Conservation (phyloP, 176 grass and related monocot genomes). For the Poa pratensis region DNA sequence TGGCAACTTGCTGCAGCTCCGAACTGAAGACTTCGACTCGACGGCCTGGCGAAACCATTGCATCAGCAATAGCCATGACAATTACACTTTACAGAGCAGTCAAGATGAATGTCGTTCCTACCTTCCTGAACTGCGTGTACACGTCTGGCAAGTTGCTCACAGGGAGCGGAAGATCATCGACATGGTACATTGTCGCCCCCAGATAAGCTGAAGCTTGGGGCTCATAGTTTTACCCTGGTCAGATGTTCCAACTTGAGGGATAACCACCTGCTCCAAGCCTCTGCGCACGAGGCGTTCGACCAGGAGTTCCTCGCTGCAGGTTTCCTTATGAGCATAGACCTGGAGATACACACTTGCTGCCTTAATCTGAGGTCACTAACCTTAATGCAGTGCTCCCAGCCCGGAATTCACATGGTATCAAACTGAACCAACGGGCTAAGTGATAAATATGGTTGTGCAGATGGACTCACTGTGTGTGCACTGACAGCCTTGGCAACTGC, state of each 20-base stretch:
- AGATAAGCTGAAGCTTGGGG: slow-evolving; percentile 77
- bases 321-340: slow-evolving; percentile 90
- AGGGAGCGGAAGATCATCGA: slow-evolving; percentile 78
- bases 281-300: slow-evolving; percentile 61
- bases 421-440: not conserved
- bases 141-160: slow-evolving; percentile 71
- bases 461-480: slow-evolving; percentile 69
- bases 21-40: slow-evolving; percentile 72
- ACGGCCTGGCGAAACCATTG: slow-evolving; percentile 55
- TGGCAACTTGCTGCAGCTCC: slow-evolving; percentile 72
- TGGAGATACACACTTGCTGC: slow-evolving; percentile 25
- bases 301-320: slow-evolving; percentile 77
- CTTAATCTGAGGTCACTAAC: not conserved
- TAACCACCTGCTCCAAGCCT: slow-evolving; percentile 54
- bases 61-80: not conserved
- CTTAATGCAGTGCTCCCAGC: not conserved
- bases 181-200: slow-evolving; percentile 91
- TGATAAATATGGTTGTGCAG: slow-evolving; percentile 1
- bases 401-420: not conserved
- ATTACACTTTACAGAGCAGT: not conserved
- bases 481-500: slow-evolving; percentile 65
- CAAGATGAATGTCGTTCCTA: slow-evolving; percentile 19
- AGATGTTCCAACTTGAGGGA: slow-evolving; percentile 46
- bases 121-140: slow-evolving; percentile 94
- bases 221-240: slow-evolving; percentile 35